A percentile compares a stretch with the other conserved stretches of the same genome.
Conservation (phyloP, 768 basidiomycete genomes). For the Lentinus tigrinus region DNA sequence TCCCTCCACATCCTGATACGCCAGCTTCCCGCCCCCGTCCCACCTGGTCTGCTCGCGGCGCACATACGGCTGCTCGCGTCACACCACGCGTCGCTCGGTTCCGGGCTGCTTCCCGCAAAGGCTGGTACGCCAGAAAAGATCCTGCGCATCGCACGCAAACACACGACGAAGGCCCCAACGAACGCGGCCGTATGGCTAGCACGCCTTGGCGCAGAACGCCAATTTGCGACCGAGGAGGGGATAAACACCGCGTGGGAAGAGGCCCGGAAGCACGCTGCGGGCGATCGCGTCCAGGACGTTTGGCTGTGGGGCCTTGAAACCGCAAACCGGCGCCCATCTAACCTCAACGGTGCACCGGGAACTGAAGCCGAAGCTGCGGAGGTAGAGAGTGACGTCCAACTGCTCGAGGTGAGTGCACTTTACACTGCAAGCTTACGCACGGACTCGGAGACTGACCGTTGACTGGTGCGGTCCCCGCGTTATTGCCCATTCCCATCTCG, state of each 20-base stretch:
- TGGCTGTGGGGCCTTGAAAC: slow-evolving; percentile 56
- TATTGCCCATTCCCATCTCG: no score
- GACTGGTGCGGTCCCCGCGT: slow-evolving; percentile 16
- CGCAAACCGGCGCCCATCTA: slow-evolving; percentile 1
- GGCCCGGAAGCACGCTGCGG: slow-evolving; percentile 39
- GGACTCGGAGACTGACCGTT: not conserved
- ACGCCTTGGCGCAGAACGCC: slow-evolving; percentile 45
- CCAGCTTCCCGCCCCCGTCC: slow-evolving; percentile 14
- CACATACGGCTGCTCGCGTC: slow-evolving; percentile 35
- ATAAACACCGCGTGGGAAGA: slow-evolving; percentile 40
- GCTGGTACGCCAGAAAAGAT: slow-evolving; percentile 30
- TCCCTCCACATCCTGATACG: slow-evolving; percentile 27
- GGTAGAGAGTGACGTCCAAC: slow-evolving; percentile 14
- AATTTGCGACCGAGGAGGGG: slow-evolving; percentile 24
- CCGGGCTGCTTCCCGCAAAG: slow-evolving; percentile 20
- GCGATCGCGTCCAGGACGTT: slow-evolving; percentile 36
- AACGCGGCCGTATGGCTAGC: slow-evolving; percentile 50
- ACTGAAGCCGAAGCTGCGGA: slow-evolving; percentile 2
- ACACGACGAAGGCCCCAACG: slow-evolving; percentile 37
- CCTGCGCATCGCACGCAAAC: slow-evolving; percentile 43
- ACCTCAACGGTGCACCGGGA: not conserved
- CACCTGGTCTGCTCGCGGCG: slow-evolving; percentile 34
- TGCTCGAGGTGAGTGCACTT: slow-evolving; percentile 27
- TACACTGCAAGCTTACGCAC: not conserved
- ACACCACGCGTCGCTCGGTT: slow-evolving; percentile 16